Evolutionary conservation across 2,329 filamentous ascomycete species (phyloP).

Genomic region (Penicillium concentricum): DNA sequence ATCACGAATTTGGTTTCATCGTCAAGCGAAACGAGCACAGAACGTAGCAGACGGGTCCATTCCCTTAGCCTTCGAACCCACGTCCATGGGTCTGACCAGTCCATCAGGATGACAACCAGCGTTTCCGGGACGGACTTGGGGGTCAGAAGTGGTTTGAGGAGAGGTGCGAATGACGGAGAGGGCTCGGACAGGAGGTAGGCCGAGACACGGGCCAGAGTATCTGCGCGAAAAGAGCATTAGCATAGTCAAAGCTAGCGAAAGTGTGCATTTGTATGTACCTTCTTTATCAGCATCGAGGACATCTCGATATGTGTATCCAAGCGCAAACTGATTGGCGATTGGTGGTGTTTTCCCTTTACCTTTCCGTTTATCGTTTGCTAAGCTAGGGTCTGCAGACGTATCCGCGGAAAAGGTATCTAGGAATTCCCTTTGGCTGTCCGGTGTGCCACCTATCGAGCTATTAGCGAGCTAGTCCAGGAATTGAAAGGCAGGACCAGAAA

Average conservation of each 20-base stretch:
- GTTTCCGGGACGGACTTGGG: slow-evolving; percentile 81
- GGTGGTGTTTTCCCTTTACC: slow-evolving; percentile 65
- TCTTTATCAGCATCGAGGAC: slow-evolving; percentile 92
- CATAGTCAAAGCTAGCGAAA: neutral
- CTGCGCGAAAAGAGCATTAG: slow-evolving; percentile 45
- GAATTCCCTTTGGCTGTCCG: slow-evolving; percentile 81
- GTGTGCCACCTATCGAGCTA: slow-evolving; percentile 64
- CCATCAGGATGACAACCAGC: slow-evolving; percentile 84
- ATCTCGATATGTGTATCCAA: slow-evolving; percentile 94
- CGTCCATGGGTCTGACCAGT: slow-evolving; percentile 91
- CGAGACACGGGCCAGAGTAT: slow-evolving; percentile 85
- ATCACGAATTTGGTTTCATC: slow-evolving; percentile 76
- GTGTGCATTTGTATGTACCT: slow-evolving; percentile 52
- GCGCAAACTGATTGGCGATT: slow-evolving; percentile 85
- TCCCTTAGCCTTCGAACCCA: slow-evolving; percentile 87
- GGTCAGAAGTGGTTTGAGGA: slow-evolving; percentile 80
- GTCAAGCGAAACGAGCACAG: slow-evolving; percentile 71
- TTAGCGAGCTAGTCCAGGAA: slow-evolving; percentile 19
- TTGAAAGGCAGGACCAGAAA: slow-evolving; percentile 8
- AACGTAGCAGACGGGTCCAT: slow-evolving; percentile 83
- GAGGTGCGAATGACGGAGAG: slow-evolving; percentile 75
- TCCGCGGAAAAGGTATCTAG: slow-evolving; percentile 59
- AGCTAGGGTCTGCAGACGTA: slow-evolving; percentile 37
- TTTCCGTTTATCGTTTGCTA: slow-evolving; percentile 48
- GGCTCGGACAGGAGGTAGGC: slow-evolving; percentile 86